Base-by-base conservation (phyloP, 1,284 basidiomycete species). In the Cryptococcus sp. region DNA sequence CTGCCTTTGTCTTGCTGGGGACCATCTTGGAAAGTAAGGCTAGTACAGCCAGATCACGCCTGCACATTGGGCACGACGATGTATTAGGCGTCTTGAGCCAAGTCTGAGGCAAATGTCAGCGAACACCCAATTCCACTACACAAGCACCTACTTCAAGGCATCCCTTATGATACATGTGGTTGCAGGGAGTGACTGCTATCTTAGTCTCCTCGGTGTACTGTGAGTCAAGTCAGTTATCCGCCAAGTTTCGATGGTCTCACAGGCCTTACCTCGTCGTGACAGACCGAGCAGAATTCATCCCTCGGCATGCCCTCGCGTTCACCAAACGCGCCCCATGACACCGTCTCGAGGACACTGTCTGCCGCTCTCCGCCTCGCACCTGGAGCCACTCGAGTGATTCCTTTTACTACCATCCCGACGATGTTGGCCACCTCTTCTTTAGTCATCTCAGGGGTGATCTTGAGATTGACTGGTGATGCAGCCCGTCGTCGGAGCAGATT, bases 21-120 rank as follows among this genome's bases (percentile, higher is more conserved):
- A 63, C 49, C 54, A 69, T 63, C 49, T 61, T 66, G 20, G 54
- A 51, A 15, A 72, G 43, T 48, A 52, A 59, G 3, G 65, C 61
- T 30, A 74, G 52, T 1, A 61, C 62, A 1, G 73, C 72, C 13
- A 76, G 55, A 56, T 76, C 71, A 13, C 73, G 65, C 40, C 73
- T 53, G 50, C 73, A 76, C 73, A 76, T 76, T 22, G 73, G 73
- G 50, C 73, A 76, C 1, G 72, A 70, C 7, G 67, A 64, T 0
- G 63, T 65, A n/a, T 63, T 66, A 4, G 72, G 71, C 3, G 63
- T 69, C 16, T 58, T 49, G 39, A 71, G 55, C 73, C 73, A 75
- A n/a, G 63, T 65, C 72, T 75, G 54, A 3, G 13, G 5, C 25
- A 13, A 1, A 10, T 13, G 27, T 25, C 2, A 38, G 22, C 42